Evolutionary conservation across 139 green algal species (phyloP).

Genomic region (Pedinophyceae sp.): DNA sequence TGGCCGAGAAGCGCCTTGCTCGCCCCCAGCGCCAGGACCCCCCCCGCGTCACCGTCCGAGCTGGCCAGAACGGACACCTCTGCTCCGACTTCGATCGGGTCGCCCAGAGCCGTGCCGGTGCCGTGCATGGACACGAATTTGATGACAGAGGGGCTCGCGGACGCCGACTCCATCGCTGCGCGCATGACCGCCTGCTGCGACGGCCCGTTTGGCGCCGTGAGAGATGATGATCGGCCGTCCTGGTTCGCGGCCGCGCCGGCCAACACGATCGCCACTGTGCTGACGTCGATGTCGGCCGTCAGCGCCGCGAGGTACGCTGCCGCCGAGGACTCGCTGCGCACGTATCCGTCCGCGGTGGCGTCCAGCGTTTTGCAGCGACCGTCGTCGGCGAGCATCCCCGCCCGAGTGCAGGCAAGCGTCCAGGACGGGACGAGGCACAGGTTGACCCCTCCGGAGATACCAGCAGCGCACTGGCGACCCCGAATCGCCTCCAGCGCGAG

Average conservation of each 20-base stretch:
- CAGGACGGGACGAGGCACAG: background rate
- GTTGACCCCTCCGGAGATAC: slow-evolving; percentile 2
- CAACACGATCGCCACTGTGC: slow-evolving; percentile 21
- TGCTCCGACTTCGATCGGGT: slow-evolving; percentile 70
- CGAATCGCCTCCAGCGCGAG: slow-evolving; percentile 4
- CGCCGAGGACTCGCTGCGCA: slow-evolving; percentile 53
- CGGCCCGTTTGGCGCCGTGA: slow-evolving; percentile 32
- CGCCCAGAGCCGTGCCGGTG: slow-evolving; percentile 57
- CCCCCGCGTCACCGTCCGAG: no score
- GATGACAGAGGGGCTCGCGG: slow-evolving; percentile 4
- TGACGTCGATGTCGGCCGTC: no score
- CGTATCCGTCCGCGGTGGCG: slow-evolving; percentile 63
- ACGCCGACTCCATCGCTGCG: background rate
- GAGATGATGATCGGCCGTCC: slow-evolving; percentile 25
- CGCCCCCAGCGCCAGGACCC: background rate
- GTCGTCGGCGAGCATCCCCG: slow-evolving; percentile 54
- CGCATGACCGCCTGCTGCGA: slow-evolving; percentile 20
- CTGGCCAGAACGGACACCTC: slow-evolving; percentile 8
- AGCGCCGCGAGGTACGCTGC: no score
- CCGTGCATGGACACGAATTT: slow-evolving; percentile 19
- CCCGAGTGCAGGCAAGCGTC: slow-evolving; percentile 3
- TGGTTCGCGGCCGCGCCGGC: slow-evolving; percentile 27
- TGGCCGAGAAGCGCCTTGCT: background rate
- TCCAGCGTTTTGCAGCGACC: slow-evolving; percentile 71
- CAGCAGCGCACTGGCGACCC: background rate